phyloP scores from a whole-genome alignment of 371 early-diverging fungal genomes.

The Haplosporangium sp. region DNA sequence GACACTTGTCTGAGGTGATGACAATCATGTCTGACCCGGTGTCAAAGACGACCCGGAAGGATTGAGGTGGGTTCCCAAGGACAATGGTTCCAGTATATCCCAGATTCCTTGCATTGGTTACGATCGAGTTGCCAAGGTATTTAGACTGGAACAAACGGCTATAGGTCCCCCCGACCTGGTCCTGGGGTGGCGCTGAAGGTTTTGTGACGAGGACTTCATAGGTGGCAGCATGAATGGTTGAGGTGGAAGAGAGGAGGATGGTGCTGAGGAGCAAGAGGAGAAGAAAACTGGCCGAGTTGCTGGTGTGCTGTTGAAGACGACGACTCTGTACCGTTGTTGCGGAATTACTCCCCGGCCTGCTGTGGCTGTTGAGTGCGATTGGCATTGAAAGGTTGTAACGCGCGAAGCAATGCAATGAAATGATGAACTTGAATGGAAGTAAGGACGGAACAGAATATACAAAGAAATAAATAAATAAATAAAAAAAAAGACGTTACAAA shows the following conservation, averaged over 20 bases:
- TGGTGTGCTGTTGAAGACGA: neutral
- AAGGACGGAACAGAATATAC: neutral
- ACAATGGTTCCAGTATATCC: slow-evolving; percentile 49
- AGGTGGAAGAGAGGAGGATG: slow-evolving; percentile 20
- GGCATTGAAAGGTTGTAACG: neutral
- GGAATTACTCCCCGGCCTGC: neutral
- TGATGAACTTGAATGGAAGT: neutral
- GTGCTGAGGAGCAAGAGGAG: slow-evolving; percentile 19
- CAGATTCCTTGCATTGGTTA: slow-evolving; percentile 39
- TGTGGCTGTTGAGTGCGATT: neutral
- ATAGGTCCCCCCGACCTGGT: neutral
- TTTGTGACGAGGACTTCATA: slow-evolving; percentile 31
- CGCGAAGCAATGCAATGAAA: neutral
- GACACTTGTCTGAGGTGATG: slow-evolving; percentile 45
- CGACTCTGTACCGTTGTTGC: neutral
- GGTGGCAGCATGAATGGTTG: slow-evolving; percentile 12
- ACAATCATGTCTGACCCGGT: slow-evolving; percentile 55
- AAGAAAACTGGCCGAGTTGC: slow-evolving; percentile 4
- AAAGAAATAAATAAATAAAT: neutral
- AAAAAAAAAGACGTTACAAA: neutral
- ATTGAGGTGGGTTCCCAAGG: slow-evolving; percentile 50
- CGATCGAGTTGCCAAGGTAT: slow-evolving; percentile 25
- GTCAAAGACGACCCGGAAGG: slow-evolving; percentile 52
- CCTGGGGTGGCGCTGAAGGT: neutral
- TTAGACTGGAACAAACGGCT: slow-evolving; percentile 34